Percentiles rank a stretch among this genome's conserved stretches.
These are phyloP conservation scores for Phytophthora rubi DNA, from an alignment of 352 stramenopile genomes.

Conservation along the genomic window DNA sequence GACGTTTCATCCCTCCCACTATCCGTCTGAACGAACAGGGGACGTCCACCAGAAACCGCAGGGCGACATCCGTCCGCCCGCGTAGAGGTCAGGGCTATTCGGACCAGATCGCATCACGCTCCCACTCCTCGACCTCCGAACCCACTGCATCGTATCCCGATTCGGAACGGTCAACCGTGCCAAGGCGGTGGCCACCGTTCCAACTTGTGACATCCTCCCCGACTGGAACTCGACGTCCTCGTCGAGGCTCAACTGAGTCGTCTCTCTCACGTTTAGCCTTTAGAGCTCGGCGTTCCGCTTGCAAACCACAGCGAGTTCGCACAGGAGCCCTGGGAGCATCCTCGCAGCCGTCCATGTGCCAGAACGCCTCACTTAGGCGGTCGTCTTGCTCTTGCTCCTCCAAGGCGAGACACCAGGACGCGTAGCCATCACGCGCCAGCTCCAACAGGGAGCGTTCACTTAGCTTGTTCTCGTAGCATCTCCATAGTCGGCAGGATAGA, in stretches of 20 bases:
- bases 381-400: not conserved
- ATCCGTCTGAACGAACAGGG: too few relatives aligned
- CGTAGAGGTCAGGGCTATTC: too few relatives aligned
- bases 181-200: not conserved
- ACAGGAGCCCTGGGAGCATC: not conserved
- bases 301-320: not conserved
- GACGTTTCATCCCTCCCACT: too few relatives aligned
- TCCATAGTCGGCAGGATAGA: not conserved
- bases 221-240: not conserved
- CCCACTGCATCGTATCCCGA: too few relatives aligned
- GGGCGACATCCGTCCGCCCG: too few relatives aligned
- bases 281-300: not conserved
- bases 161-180: too few relatives aligned
- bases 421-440: not conserved
- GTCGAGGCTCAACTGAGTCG: not conserved
- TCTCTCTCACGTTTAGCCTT: not conserved
- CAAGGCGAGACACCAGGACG: not conserved
- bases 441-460: not conserved
- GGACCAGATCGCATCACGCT: too few relatives aligned
- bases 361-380: not conserved
- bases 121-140: too few relatives aligned
- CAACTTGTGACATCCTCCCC: not conserved
- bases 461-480: not conserved
- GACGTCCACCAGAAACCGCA: too few relatives aligned
- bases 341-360: not conserved